Evolutionary conservation across 495 filamentous ascomycete genomes (phyloP).

Genomic region (Penicillium samsonianum): DNA sequence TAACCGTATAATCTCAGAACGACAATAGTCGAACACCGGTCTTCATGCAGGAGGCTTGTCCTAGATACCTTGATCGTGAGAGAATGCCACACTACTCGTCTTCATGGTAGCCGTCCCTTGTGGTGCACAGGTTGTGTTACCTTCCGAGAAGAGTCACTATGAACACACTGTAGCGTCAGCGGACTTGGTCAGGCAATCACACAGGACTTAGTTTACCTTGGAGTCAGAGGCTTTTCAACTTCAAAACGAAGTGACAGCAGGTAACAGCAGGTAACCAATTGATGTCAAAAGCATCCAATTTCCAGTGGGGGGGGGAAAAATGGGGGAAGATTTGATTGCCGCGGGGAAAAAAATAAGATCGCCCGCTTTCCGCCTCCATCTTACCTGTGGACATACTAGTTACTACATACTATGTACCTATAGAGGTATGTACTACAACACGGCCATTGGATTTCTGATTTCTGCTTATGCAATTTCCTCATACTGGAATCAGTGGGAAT

Average conservation of each 20-base stretch:
- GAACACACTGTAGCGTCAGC: slow-evolving; percentile 2
- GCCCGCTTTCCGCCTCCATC: slow-evolving; percentile 19
- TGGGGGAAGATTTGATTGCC: slow-evolving; percentile 14
- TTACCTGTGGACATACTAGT: neutral
- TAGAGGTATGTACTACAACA: too few species aligned
- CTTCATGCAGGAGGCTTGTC: slow-evolving; percentile 46
- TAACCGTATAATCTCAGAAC: slow-evolving; percentile 63
- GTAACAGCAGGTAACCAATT: neutral
- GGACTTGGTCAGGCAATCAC: neutral
- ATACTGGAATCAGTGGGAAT: slow-evolving; percentile 21
- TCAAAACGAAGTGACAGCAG: neutral
- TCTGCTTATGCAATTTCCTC: slow-evolving; percentile 7
- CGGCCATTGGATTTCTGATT: neutral
- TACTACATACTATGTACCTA: too few species aligned
- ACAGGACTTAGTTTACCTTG: neutral
- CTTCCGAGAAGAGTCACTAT: slow-evolving; percentile 8
- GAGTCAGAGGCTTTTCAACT: neutral
- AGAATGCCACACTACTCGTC: slow-evolving; percentile 47
- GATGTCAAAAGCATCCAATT: neutral
- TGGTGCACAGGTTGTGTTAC: slow-evolving; percentile 28
- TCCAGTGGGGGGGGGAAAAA: slow-evolving; percentile 8
- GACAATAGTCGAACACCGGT: slow-evolving; percentile 50
- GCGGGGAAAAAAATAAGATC: slow-evolving; percentile 25
- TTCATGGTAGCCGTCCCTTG: slow-evolving; percentile 41
- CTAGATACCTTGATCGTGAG: slow-evolving; percentile 53